Base-by-base conservation (phyloP, 2,329 filamentous ascomycete species). In the Rachicladosporium sp. region DNA sequence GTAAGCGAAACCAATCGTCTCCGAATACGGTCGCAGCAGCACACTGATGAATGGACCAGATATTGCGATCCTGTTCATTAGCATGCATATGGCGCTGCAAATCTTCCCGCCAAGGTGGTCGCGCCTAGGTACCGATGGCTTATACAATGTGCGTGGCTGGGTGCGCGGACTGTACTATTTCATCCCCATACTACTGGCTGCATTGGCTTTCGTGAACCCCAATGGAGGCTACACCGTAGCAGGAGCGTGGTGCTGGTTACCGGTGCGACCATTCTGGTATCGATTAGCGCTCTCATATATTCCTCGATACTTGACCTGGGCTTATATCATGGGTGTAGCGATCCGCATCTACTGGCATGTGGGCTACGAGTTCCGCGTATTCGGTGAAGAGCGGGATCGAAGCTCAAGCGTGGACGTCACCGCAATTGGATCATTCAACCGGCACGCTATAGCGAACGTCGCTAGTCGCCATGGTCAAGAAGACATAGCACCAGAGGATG, bases 311-410 rank as follows among this genome's bases (percentile, higher is more conserved):
- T 48, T 82, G 29, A 77, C 86, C 37, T 74, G 82, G 47, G 52
- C 70, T 6, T 63, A 71, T 19, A 80, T 88, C 46, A 60, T 84
- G 29, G 57, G 67, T 21, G 72, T 82, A 2, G 84, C 85, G 36
- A 63, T 73, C 15, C 73, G 72, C 5, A 78, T 87, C n/a, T 87
- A 87, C 54, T 53, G 74, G 8, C 81, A 84, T 46, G 76, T 87
- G 6, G 64, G 65, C 0, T 50, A 55, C 35, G 61, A 63, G 33
- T 67, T 71, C 45, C 60, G 58, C 10, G 46, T 65, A 2, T 60
- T 60, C 44, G 56, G 53, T 2, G 45, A 51, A 21, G 51, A 54
- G 41, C 44, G 51, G 9, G 52, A 57, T 40, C 40, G 36, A 12
- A 36, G 31, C 7, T 37, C 35, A 23, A 42, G 35, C 23, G 30